Base-by-base conservation (phyloP, 768 basidiomycete species). In the Suillus occidentalis region DNA sequence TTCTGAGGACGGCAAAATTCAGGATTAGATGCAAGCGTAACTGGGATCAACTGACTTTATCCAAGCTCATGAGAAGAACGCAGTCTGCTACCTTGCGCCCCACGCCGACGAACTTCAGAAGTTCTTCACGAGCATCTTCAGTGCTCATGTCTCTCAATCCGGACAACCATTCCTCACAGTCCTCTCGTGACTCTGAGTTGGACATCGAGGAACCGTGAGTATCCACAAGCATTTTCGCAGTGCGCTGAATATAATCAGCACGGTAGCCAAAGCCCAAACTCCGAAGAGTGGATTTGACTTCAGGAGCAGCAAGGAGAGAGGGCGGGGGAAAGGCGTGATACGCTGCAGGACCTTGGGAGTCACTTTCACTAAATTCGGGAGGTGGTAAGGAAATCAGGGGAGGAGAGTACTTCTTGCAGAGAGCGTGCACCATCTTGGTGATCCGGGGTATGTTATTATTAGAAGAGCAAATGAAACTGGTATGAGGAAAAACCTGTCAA, bases 41-140 rank as follows among this genome's bases (percentile, higher is more conserved):
- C 31, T n/a, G 25, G 43, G 52, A 37, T n/a, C 4, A 62, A 22
- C 72, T 22, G 68, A 93, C 94, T 84, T 95, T 93, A 78, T 97
- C 91, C 64, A 96, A 73, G 71, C 92, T 93, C 95, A 98, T 97
- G 18, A 98, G 79, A 60, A 97, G 77, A 36, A 97, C 80, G 71
- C 97, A 99, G 72, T 99, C 97, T 3, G 97, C 97, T 0, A 99
- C 97, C 73, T 99, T 99, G 42, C 94, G 84, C 6, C 97, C 97
- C 1, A 99, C 97, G 0, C 97, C 97, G 52, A 91, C 83, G 63
- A 98, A 87, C 71, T 85, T 88, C 42, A 97, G 78, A 28, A 99
- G 81, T 67, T 91, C 88, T 50, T 85, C 82, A 68, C 95, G 81
- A 28, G 94, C 94, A 31, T 84, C 82, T 0, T 76, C 74, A 0